phyloP scores from a whole-genome alignment of 306 rosid genomes.

The Vicia sativa region DNA sequence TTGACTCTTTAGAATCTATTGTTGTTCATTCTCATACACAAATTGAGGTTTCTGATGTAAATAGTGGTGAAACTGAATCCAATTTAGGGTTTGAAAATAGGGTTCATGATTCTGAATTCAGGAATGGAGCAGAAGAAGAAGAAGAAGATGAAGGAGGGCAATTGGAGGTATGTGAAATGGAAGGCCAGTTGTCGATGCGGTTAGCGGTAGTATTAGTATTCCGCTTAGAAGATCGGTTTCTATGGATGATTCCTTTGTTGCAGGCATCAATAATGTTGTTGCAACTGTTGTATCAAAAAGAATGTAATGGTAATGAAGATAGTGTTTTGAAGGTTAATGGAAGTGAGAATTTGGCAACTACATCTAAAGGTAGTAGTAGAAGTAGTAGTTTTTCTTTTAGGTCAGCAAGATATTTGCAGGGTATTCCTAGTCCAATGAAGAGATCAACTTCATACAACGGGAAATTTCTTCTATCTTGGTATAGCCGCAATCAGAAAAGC shows the following conservation, averaged over 20 bases:
- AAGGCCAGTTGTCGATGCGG: constrained; percentile 22
- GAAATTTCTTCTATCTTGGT: constrained; percentile 45
- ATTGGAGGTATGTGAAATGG: neutral
- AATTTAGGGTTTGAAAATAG: constrained; percentile 26
- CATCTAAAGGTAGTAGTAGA: constrained; percentile 40
- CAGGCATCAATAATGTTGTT: constrained; percentile 42
- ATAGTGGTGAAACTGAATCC: neutral
- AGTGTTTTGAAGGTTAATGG: constrained; percentile 33
- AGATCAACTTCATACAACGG: constrained; percentile 73
- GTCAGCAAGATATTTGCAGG: constrained; percentile 40
- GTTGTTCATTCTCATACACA: constrained; percentile 5
- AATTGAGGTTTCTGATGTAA: constrained; percentile 23
- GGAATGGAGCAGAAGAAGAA: constrained; percentile 35
- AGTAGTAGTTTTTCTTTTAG: constrained; percentile 59
- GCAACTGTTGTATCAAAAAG: constrained; percentile 30
- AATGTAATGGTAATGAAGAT: constrained; percentile 21
- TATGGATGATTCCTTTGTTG: constrained; percentile 56
- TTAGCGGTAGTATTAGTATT: neutral
- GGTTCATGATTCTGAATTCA: constrained; percentile 42
- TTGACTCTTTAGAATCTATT: constrained; percentile 38
- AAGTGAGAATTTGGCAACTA: constrained; percentile 38
- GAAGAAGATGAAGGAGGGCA: constrained; percentile 24
- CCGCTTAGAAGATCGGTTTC: constrained; percentile 66
- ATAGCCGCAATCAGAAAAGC: constrained; percentile 45
- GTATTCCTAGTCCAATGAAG: constrained; percentile 55